Evolutionary conservation across 805 yeast species (phyloP), one percentile per base, ranked within the genome.

Genomic region (Hanseniaspora occidentalis): DNA sequence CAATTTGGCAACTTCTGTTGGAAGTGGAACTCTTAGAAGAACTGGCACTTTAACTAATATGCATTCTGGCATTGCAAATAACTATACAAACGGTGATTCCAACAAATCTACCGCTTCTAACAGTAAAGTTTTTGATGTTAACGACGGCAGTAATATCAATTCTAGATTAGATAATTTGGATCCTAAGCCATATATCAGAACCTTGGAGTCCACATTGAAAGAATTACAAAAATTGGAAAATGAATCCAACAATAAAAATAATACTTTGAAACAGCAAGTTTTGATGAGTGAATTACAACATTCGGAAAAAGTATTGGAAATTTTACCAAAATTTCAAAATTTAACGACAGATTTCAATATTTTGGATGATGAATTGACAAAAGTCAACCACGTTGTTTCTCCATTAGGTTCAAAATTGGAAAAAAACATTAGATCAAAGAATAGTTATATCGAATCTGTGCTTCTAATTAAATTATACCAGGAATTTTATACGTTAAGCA

Each of bases 151-250:
- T 17, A 16, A 14, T 14, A 20, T 23, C 16, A 10, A 17, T 7
- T 7, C 23, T 25, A 19, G 34, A 50, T 44, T 53, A 41, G 47
- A 49, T 31, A 54, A 48, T 36, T 60, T 85, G 41, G 96, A 92
- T 53, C 96, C 97, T 1, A 85, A 84, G 52, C 97, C 97, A 2
- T 92, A 84, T 55, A 89, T 89, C 36, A 73, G 96, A 49, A 84
- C 95, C 0, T 88, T 92, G 57, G 96, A 89, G 55, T 76, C 88
- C 1, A 84, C 92, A 2, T 64, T 86, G 35, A 69, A 76, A 36
- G 89, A 84, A 51, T 64, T 89, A 47, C 73, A 75, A 50, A 67
- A 66, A 38, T 60, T 92, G 34, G 69, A 69, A 17, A 35, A 16
- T 24, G 34, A 41, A 16, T 73, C 86, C 2, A 54, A 60, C 4